These are phyloP conservation scores for Aspergillus pseudonomiae DNA, from an alignment of 2,329 filamentous ascomycete genomes.

Conservation along the genomic window DNA sequence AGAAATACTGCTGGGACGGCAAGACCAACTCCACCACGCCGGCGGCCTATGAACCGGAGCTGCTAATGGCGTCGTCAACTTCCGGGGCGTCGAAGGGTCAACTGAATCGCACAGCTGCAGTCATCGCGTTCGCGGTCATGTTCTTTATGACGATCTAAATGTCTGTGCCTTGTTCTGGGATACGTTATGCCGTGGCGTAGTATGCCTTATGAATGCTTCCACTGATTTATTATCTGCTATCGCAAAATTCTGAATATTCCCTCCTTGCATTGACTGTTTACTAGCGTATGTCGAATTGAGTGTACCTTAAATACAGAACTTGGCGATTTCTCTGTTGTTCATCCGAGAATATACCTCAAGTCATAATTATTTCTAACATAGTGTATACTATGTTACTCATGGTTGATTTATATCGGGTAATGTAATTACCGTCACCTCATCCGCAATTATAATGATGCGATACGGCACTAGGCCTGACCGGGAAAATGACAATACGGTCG, in stretches of 20 bases:
- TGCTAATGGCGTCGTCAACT: constrained; percentile 5
- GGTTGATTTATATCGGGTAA: no score
- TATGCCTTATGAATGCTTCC: not conserved
- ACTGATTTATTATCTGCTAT: not conserved
- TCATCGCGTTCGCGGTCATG: constrained; percentile 1
- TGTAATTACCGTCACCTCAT: not conserved
- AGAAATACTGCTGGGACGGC: constrained; percentile 92
- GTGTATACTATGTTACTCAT: no score
- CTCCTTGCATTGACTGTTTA: not conserved
- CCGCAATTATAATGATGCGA: not conserved
- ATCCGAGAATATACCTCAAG: no score
- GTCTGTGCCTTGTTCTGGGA: not conserved
- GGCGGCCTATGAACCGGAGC: constrained; percentile 12
- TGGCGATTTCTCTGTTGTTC: not conserved
- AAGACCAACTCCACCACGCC: constrained; percentile 49
- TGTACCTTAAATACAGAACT: not conserved
- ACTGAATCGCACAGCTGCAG: constrained; percentile 8
- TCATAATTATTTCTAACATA: no score
- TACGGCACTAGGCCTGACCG: not conserved
- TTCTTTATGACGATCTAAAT: constrained; percentile 12
- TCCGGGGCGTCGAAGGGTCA: constrained; percentile 5
- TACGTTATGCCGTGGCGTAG: not conserved
- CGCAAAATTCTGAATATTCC: not conserved
- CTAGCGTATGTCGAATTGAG: not conserved
- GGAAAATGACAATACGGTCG: not conserved